Percentiles rank a stretch among this genome's conserved stretches.
These are phyloP conservation scores for Casuarina glauca DNA, from an alignment of 306 rosid species.

Conservation along the genomic window DNA sequence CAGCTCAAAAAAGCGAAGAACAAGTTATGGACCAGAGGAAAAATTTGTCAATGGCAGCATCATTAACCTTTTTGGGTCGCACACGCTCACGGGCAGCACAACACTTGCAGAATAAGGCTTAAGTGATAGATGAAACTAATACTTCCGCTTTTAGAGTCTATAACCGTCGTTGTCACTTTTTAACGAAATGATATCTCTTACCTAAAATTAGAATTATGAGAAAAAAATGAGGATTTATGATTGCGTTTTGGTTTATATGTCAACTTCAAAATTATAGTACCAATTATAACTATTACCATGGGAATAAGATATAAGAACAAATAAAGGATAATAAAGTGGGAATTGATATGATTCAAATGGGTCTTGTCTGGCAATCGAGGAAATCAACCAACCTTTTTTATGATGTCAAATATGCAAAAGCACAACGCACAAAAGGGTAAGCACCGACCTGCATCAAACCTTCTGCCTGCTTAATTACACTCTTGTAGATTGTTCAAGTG, in stretches of 20 bases:
- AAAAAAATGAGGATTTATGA: constrained; percentile 24
- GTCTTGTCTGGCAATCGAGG: neutral
- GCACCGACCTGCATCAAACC: too few relatives aligned
- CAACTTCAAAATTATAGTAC: constrained; percentile 21
- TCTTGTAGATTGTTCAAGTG: neutral
- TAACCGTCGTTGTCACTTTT: neutral
- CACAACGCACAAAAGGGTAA: too few relatives aligned
- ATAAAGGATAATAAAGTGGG: constrained; percentile 12
- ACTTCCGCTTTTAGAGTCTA: neutral
- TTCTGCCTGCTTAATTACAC: too few relatives aligned
- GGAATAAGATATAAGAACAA: constrained; percentile 30
- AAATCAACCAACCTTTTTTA: neutral
- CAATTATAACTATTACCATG: constrained; percentile 29
- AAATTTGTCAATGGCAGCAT: neutral
- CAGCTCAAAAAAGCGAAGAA: neutral
- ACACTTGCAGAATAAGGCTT: neutral
- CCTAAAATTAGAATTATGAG: neutral
- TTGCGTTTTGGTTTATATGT: constrained; percentile 36
- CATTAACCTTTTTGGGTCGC: neutral
- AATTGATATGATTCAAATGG: neutral
- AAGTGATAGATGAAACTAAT: neutral
- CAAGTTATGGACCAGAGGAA: neutral
- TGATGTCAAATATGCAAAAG: neutral
- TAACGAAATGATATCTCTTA: neutral
- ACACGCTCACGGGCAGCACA: neutral